These are phyloP conservation scores for Petunia axillaris DNA, from an alignment of 257 asterid species.

Conservation along the genomic window DNA sequence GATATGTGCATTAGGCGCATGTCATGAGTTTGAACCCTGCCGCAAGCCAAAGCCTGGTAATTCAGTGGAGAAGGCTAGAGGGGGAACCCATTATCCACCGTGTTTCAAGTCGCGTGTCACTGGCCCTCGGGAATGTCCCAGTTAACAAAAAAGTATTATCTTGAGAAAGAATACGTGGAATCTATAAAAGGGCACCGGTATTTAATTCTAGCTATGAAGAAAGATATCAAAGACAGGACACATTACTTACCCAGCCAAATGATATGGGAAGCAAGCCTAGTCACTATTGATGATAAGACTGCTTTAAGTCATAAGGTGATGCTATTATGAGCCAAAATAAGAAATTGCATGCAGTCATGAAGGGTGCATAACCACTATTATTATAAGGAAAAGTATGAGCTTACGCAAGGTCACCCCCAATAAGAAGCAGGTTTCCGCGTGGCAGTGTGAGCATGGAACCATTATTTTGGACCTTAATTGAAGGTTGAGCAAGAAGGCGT, in stretches of 20 bases:
- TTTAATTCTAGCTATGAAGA: not conserved
- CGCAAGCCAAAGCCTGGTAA: no score
- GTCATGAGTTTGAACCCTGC: no score
- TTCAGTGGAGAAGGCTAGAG: no score
- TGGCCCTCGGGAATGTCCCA: no score
- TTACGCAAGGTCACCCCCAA: constrained; percentile 94
- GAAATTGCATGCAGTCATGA: not conserved
- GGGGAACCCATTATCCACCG: no score
- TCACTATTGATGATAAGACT: not conserved
- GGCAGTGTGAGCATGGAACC: constrained; percentile 56
- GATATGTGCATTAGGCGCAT: no score
- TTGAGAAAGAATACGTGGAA: not conserved
- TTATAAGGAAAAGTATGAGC: constrained; percentile 35
- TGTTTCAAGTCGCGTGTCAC: no score
- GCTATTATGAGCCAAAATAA: constrained; percentile 20
- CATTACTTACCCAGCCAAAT: constrained; percentile 1
- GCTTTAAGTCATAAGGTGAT: constrained; percentile 1
- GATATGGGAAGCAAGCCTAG: constrained; percentile 4
- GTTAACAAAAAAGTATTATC: no score
- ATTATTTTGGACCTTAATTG: constrained; percentile 48
- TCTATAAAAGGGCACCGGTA: not conserved
- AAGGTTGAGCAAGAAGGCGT: constrained; percentile 80
- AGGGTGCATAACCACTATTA: not conserved
- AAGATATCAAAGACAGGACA: not conserved
- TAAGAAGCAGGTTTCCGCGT: constrained; percentile 70